Base-by-base conservation (phyloP, 2,329 filamentous ascomycete genomes). In the Neobulgaria alba region DNA sequence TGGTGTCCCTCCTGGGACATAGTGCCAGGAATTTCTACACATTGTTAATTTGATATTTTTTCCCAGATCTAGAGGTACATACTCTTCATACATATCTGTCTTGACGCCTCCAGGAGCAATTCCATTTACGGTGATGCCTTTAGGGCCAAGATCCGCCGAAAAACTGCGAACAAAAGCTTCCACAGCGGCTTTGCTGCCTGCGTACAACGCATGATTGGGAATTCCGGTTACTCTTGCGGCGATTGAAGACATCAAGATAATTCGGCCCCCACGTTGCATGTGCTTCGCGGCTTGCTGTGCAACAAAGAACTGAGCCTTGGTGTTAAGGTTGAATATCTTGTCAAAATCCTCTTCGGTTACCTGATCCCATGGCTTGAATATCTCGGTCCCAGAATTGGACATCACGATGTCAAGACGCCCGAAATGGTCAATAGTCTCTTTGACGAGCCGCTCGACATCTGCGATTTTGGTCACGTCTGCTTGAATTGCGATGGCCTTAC, bases 161-260 rank as follows among this genome's bases (percentile, higher is more conserved):
- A 88, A 82, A 50, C 73, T 77, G 58, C 83, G 80, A 52, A 82
- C 78, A 63, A 87, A 84, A 10, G 79, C 79, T 61, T 86, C 82
- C 43, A 87, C 77, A 23, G 82, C 77, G 49, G 80, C 82, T 67
- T 87, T 88, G 61, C 71, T 77, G 10, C 76, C 82, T 12, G 81
- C 81, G 68, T 87, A 87, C 35, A 88, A 69, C 5, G 78, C 71
- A 60, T 87, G 82, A 55, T 79, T 75, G 42, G 78, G 77, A 10
- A 87, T 79, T 33, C 73, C 79, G 56, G 75, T 39, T 44, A 50
- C 79, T 0, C 78, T 79, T 0, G 77, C 79, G 3, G 71, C 67
- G 2, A 70, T 66, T 47, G 79, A 79, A 60, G 75, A 81, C 52
- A 81, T 75, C 51, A 77, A 74, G 0, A 80, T 75, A 52, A 89